Base-by-base conservation (phyloP, 163 green algal species). In the Volvox carteri region DNA sequence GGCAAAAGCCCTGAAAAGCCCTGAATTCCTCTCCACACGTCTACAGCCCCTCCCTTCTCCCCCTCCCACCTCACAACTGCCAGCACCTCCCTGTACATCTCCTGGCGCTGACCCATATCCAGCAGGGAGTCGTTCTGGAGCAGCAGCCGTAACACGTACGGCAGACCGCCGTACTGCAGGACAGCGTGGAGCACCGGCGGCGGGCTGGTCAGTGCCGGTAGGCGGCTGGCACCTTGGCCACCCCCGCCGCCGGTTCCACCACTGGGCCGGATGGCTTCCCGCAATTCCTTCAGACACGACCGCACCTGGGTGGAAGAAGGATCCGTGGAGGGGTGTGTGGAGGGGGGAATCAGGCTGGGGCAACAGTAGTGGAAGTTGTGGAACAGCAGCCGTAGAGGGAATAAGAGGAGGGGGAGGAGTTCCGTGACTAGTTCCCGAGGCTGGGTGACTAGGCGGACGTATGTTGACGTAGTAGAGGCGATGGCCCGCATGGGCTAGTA, bases 61-160 rank as follows among this genome's bases (percentile, higher is more conserved):
- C 33, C 33, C 30, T 12, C 65, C 46, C 30, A 75, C 81, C 68
- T 72, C 1, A 81, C 52, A 0, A 83, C 9, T 25, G 6, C 48
- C 37, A 88, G 50, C 28, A 56, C 68, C 4, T 21, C 68, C 19
- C 68, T 23, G 83, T 88, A 83, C 68, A 88, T 52, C 4, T 2
- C 52, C 83, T 74, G 23, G 2, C 83, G 83, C 48, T 74, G 48
- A 4, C 35, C 83, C 83, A 88, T 88, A 37, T 88, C 68, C 83
- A 81, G 37, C 35, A 88, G 50, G 9, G 83, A 88, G n/a, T 88
- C 83, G 83, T 88, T 88, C 83, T 88, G 83, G 19, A 88, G 68
- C 68, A 88, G 83, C 68, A 88, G 50, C 68, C 83, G 67, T 67
- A 88, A 50, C 35, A 88, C 35, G 68, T 88, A 88, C 68, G 83